A percentile compares a stretch with the other conserved stretches of the same genome.
phyloP scores from a whole-genome alignment of 495 filamentous ascomycete species.

The Choiromyces venosus region DNA sequence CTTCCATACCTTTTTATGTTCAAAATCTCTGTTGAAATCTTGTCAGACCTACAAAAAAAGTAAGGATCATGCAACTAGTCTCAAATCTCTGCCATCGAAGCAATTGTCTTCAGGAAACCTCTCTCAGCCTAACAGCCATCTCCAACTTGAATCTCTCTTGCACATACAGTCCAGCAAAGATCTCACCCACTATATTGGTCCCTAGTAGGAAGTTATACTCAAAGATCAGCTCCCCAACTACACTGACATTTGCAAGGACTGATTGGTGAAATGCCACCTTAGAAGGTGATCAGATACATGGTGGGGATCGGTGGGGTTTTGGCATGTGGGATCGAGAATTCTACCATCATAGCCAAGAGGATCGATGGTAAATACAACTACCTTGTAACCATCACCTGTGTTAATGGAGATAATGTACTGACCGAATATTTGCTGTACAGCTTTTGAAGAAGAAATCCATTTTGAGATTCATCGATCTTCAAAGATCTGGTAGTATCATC shows the following conservation, averaged over 20 bases:
- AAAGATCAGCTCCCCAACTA: background rate
- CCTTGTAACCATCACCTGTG: constrained; percentile 35
- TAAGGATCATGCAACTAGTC: background rate
- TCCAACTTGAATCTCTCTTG: constrained; percentile 35
- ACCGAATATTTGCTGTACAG: constrained; percentile 18
- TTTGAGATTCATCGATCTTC: background rate
- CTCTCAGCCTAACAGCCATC: constrained; percentile 18
- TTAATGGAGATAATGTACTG: constrained; percentile 10
- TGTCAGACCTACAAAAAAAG: background rate
- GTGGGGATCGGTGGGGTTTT: constrained; percentile 33
- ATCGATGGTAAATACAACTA: constrained; percentile 31
- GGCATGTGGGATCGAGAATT: constrained; percentile 34
- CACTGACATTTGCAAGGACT: constrained; percentile 40
- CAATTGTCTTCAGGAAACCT: background rate
- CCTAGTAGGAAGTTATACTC: constrained; percentile 41
- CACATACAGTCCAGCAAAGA: constrained; percentile 25
- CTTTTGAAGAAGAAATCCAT: background rate
- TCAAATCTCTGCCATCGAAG: background rate
- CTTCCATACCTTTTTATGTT: background rate
- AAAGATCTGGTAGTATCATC: constrained; percentile 5
- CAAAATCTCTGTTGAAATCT: background rate
- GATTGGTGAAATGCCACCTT: constrained; percentile 40
- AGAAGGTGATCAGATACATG: constrained; percentile 34
- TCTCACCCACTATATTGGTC: constrained; percentile 36
- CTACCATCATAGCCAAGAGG: constrained; percentile 17